These are phyloP conservation scores for Tylopilus felleus DNA, from an alignment of 768 basidiomycete genomes.

Conservation along the genomic window DNA sequence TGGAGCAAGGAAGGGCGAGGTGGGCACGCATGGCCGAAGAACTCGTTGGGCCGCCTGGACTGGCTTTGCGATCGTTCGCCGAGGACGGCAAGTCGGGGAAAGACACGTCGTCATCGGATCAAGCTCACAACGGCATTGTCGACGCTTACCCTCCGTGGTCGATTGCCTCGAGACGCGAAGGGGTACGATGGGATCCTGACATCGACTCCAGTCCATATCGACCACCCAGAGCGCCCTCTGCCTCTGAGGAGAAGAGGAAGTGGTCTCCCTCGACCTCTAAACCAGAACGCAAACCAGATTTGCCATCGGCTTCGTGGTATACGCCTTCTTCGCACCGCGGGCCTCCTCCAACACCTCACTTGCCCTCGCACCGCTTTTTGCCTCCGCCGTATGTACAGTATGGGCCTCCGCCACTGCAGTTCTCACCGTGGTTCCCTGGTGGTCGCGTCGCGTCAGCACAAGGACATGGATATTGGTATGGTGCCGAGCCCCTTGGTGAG, in stretches of 20 bases:
- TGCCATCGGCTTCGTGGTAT: conserved; percentile 8
- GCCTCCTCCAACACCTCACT: conserved; percentile 4
- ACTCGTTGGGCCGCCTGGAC: conserved; percentile 21
- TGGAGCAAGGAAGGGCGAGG: conserved; percentile 21
- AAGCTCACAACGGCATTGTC: not conserved
- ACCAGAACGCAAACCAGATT: conserved; percentile 9
- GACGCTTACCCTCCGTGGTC: not conserved
- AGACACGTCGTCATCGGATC: not conserved
- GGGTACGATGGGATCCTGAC: conserved; percentile 18
- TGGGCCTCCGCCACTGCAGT: conserved; percentile 12
- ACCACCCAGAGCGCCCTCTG: not conserved
- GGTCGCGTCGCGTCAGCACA: conserved; percentile 8
- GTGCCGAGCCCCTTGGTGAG: conserved; percentile 19
- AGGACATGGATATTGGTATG: conserved; percentile 24
- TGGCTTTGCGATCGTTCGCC: conserved; percentile 4
- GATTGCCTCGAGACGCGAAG: not conserved
- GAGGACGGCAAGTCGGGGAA: not conserved
- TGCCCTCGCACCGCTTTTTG: conserved; percentile 12
- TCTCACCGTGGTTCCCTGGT: conserved; percentile 16
- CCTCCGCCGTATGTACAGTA: conserved; percentile 11
- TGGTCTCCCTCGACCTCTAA: conserved; percentile 1
- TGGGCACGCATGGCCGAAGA: conserved; percentile 20
- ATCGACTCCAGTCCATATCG: not conserved
- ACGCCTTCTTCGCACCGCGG: conserved; percentile 7
- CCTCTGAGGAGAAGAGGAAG: not conserved